Conservation (phyloP, 352 stramenopile genomes). For the Phytophthora ohioensis region DNA sequence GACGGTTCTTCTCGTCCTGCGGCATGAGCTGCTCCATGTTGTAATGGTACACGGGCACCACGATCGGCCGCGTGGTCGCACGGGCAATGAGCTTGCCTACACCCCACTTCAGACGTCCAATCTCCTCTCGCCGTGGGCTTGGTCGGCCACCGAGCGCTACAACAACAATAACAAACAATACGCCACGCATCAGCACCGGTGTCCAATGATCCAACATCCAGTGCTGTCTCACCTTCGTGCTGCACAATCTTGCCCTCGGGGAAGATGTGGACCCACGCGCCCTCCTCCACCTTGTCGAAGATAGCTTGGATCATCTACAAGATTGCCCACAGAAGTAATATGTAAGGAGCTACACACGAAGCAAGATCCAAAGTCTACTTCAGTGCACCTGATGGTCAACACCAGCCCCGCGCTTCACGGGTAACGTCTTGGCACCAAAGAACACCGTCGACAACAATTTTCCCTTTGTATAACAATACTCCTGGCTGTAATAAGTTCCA, state of each 20-base stretch:
- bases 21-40: conserved; percentile 92
- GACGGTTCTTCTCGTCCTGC: conserved; percentile 75
- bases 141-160: conserved; percentile 75
- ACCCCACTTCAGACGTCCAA: conserved; percentile 89
- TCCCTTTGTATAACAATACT: conserved; percentile 85
- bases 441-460: conserved; percentile 64
- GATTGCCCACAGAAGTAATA: not conserved
- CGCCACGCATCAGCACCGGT: not conserved
- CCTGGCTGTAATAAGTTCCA: conserved; percentile 56
- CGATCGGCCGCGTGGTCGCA: conserved; percentile 68
- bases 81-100: conserved; percentile 88
- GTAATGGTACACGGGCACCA: conserved; percentile 88
- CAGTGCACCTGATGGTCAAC: conserved; percentile 69
- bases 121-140: conserved; percentile 68
- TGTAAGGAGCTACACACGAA: not conserved
- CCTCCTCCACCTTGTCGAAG: conserved; percentile 83
- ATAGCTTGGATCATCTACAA: conserved; percentile 75
- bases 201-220: not conserved
- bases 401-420: conserved; percentile 74
- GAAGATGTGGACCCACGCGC: conserved; percentile 90
- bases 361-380: not conserved
- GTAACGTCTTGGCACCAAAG: conserved; percentile 76
- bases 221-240: conserved; percentile 45
- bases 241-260: conserved; percentile 89
- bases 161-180: conserved; percentile 1